Base-by-base conservation (phyloP, 441 rosid genomes). In the Adansonia grandidieri region DNA sequence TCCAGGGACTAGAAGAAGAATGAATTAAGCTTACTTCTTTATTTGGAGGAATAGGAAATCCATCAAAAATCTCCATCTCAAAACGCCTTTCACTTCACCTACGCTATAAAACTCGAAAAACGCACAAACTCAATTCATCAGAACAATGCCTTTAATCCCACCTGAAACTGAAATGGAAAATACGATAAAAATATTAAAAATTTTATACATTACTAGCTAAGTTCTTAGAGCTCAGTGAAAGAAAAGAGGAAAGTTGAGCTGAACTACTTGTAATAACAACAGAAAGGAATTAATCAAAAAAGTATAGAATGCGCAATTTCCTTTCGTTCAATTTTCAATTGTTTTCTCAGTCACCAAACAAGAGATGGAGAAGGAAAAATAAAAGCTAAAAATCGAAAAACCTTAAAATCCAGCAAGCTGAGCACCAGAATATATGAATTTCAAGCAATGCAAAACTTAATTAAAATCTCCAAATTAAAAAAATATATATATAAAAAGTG, bases 1-100 rank as follows among this genome's bases (percentile, higher is more conserved):
- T 53, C 48, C 9, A 14, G 17, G 32, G 64, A 57, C 24, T 40
- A 71, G 67, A 44, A 81, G 17, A 51, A 67, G 61, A 72, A 28
- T 50, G 77, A 71, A 61, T 17, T 17, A 54, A 70, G 78, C 88
- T 85, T 82, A 97, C 99, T 76, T 88, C 87, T 86, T 97, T 97
- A 57, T 93, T 97, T 17, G 90, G 89, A 76, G 98, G 93, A 74
- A 97, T 91, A 13, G 98, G 99, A 90, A 97, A 84, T 84, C 92
- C 97, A 83, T 93, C 93, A 64, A 95, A 95, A 78, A 91, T 79
- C 64, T 95, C 92, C 99, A 97, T 95, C 74, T 81, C 75, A 9
- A 74, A 40, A 17, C 5, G 66, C 65, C 82, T 73, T 82, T 65
- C 42, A 78, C 80, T 57, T 82, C 80, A 78, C 67, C 70, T 71